Evolutionary conservation across 768 basidiomycete species (phyloP), one percentile per base, ranked within the genome.

Genomic region (Russula abietina): DNA sequence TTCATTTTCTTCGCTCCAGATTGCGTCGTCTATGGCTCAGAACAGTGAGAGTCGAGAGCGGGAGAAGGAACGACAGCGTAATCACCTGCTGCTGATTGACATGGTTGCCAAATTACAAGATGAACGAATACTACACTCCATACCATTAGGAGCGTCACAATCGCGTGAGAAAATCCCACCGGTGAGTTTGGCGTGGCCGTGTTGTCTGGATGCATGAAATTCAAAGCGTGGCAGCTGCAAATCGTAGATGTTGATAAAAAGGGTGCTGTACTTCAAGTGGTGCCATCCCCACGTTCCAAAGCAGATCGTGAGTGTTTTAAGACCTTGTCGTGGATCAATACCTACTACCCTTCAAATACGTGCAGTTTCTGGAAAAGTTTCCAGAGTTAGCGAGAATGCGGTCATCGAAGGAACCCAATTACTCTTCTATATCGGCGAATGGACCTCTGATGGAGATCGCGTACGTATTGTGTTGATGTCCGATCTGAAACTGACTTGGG

Each of bases 341-440:
- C 46, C 10, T 19, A 60, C 10, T 26, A 0, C 10, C 7, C 1
- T 39, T 30, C 28, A 56, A 33, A 55, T 38, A 4, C n/a, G n/a
- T n/a, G 8, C 28, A 66, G 65, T 57, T 26, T 52, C 65, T 26
- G 55, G 50, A 12, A 78, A 78, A 66, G 73, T 82, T 14, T 70
- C 69, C 16, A 43, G 71, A 46, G 70, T 65, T n/a, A 71, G 70
- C 28, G 69, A 72, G 38, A 66, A 71, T 26, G 66, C 72, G 0
- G 72, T 75, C 11, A 71, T 72, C 33, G 70, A 70, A 52, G 79
- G 78, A 28, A 70, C 72, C 39, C 76, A 69, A 60, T 74, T 79
- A 62, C 78, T 79, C 63, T 72, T 80, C 48, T 78, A 73, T 62
- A 55, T 64, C 30, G 79, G 79, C 6, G 70, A 74, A 63, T 81